Evolutionary conservation across 495 filamentous ascomycete genomes (phyloP).

Genomic region (Penicillium salamii): DNA sequence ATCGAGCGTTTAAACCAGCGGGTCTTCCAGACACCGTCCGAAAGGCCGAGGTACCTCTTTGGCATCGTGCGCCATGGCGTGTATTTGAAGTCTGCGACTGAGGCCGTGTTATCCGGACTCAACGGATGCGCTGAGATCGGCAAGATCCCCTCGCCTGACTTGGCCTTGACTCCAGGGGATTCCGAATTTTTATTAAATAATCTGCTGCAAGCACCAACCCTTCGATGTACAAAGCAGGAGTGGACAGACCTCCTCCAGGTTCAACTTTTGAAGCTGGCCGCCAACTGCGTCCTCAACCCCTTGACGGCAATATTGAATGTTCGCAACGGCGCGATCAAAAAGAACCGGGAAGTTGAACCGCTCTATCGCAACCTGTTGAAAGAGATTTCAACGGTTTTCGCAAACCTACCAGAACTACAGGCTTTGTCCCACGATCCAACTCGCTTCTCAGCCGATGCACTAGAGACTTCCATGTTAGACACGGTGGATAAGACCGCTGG

Average conservation of each 20-base stretch:
- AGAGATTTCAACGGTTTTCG: slow-evolving; percentile 54
- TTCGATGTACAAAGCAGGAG: slow-evolving; percentile 26
- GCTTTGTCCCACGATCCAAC: slow-evolving; percentile 42
- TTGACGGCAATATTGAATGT: slow-evolving; percentile 65
- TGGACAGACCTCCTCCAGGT: slow-evolving; percentile 33
- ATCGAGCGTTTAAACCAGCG: slow-evolving; percentile 18
- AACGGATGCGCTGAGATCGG: slow-evolving; percentile 16
- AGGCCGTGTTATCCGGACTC: slow-evolving; percentile 20
- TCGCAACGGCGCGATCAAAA: slow-evolving; percentile 63
- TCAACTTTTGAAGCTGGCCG: slow-evolving; percentile 68
- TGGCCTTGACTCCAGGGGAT: not conserved
- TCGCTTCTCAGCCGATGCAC: slow-evolving; percentile 44
- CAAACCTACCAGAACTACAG: slow-evolving; percentile 56
- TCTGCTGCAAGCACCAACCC: slow-evolving; percentile 25
- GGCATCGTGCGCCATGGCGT: slow-evolving; percentile 24
- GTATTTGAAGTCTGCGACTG: slow-evolving; percentile 16
- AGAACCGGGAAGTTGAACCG: slow-evolving; percentile 43
- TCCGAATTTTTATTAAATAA: slow-evolving; percentile 27
- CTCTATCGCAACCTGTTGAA: slow-evolving; percentile 49
- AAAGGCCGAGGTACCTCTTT: slow-evolving; percentile 19
- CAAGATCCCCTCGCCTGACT: slow-evolving; percentile 4
- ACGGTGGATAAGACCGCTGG: slow-evolving; percentile 56
- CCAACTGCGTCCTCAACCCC: slow-evolving; percentile 73
- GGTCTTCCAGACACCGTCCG: slow-evolving; percentile 12
- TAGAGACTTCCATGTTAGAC: slow-evolving; percentile 47